Percentiles rank a stretch among this genome's conserved stretches.
These are phyloP conservation scores for Malus sylvestris DNA, from an alignment of 306 rosid species.

Conservation along the genomic window DNA sequence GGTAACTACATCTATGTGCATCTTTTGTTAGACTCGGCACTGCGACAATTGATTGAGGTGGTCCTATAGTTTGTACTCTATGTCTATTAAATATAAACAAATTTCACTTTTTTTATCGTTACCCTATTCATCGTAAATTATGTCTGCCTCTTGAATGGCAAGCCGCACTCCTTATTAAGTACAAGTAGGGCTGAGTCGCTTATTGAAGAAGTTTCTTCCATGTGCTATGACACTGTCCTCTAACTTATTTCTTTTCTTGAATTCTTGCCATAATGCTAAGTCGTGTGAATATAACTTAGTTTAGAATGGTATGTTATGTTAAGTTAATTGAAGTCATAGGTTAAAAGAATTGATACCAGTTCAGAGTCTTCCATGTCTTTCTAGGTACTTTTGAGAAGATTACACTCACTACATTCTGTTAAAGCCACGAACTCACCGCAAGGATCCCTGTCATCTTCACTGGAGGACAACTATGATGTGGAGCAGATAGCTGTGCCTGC, in stretches of 20 bases:
- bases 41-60: background rate
- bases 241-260: background rate
- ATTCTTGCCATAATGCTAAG: background rate
- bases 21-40: background rate
- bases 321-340: background rate
- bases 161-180: too few species aligned
- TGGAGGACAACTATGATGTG: constrained; percentile 17
- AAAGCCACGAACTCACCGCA: constrained; percentile 39
- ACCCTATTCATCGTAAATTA: background rate
- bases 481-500: constrained; percentile 20
- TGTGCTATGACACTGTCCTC: background rate
- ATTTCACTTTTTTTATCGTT: background rate
- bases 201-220: too few species aligned
- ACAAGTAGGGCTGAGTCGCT: too few species aligned
- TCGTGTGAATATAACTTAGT: background rate
- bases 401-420: constrained; percentile 45
- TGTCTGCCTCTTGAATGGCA: too few species aligned
- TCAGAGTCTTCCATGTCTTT: constrained; percentile 1
- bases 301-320: background rate
- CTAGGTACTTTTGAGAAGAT: constrained; percentile 60
- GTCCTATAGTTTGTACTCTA: background rate
- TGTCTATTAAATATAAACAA: background rate
- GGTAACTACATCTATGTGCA: constrained; percentile 32
- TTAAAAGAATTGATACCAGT: background rate
- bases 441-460: constrained; percentile 22